phyloP scores from a whole-genome alignment of 208 protist genomes.

The Wallacemonas sp. region DNA sequence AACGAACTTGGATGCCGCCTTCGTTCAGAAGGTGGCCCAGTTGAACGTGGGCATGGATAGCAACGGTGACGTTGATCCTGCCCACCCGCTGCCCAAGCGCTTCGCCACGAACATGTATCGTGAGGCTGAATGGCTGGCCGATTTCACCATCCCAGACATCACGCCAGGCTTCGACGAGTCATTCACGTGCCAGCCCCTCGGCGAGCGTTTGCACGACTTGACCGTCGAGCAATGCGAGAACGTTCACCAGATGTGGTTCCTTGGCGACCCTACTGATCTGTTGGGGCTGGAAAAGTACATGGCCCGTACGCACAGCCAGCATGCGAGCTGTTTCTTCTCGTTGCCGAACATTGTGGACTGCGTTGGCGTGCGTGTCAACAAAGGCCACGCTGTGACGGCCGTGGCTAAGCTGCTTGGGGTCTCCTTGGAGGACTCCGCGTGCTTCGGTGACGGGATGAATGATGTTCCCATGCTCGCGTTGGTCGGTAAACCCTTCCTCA shows the following conservation, averaged over 20 bases:
- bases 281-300: constrained; percentile 2
- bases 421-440: background rate
- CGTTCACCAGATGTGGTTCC: constrained; percentile 14
- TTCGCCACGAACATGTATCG: constrained; percentile 19
- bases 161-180: constrained; percentile 9
- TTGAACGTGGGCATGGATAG: background rate
- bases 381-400: constrained; percentile 15
- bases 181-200: constrained; percentile 16
- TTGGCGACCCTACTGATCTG: constrained; percentile 9
- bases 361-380: constrained; percentile 15
- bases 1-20: constrained; percentile 10
- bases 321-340: constrained; percentile 9
- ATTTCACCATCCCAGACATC: constrained; percentile 12
- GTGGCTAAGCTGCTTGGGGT: constrained; percentile 13
- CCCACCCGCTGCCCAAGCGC: background rate
- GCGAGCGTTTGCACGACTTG: constrained; percentile 12
- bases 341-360: constrained; percentile 19
- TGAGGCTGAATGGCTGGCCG: constrained; percentile 14
- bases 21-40: constrained; percentile 3
- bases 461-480: constrained; percentile 18
- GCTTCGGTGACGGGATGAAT: constrained; percentile 27
- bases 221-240: constrained; percentile 1
- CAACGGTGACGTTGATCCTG: constrained; percentile 2
- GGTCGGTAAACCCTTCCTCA: constrained; percentile 12
- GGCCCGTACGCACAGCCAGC: background rate